A percentile compares a stretch with the other conserved stretches of the same genome.
Conservation (phyloP, 176 grass and related monocot genomes). For the Rhipidocladum racemiflorum region DNA sequence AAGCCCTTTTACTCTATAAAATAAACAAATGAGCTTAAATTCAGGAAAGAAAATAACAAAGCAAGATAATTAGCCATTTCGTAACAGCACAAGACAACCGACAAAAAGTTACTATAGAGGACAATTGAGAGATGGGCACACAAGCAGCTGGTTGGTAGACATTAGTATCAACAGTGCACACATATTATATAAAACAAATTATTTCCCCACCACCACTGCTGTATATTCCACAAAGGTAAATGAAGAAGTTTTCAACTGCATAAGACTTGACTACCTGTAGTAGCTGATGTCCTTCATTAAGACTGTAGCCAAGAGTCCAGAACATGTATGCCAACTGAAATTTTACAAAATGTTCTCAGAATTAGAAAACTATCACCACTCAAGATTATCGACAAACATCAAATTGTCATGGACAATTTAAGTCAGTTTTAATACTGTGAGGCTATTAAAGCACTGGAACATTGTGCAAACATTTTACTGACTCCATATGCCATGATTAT, state of each 20-base stretch:
- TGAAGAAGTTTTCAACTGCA: not conserved
- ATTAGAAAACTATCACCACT: not conserved
- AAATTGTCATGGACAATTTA: not conserved
- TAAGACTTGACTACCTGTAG: constrained; percentile 68
- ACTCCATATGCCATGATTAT: not conserved
- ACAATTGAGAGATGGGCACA: not conserved
- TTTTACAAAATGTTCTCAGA: no score
- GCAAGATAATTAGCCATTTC: constrained; percentile 6
- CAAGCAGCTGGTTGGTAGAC: not conserved
- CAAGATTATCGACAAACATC: not conserved
- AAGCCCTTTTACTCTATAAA: no score
- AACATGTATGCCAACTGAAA: constrained; percentile 68
- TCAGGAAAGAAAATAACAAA: not conserved
- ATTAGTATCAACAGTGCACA: no score
- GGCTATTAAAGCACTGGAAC: not conserved
- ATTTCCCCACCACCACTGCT: not conserved
- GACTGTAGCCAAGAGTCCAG: constrained; percentile 64
- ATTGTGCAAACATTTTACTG: constrained; percentile 6
- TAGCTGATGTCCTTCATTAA: constrained; percentile 51
- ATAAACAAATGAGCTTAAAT: no score
- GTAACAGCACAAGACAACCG: not conserved
- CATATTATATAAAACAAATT: no score
- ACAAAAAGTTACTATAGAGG: constrained; percentile 12
- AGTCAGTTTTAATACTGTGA: not conserved
- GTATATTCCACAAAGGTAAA: not conserved